Evolutionary conservation across 805 yeast genomes (phyloP), one percentile per base, ranked within the genome.

Genomic region (Candida namnaoensis): DNA sequence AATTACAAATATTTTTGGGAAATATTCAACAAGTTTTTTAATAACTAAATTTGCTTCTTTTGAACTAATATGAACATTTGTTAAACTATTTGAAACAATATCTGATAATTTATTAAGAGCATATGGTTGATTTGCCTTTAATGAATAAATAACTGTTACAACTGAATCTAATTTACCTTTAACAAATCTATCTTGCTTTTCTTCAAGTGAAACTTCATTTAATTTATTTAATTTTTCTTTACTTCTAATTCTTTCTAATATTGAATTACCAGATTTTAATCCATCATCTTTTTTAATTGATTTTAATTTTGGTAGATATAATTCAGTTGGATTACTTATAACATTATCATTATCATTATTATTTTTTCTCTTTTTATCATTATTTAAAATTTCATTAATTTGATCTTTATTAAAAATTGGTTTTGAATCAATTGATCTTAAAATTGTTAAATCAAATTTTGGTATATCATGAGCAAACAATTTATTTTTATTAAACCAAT

Each of bases 201-300:
- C 44, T 27, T 60, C 56, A 3, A 63, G 62, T 4, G 53, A 34
- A 0, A 47, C 23, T 6, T 40, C 34, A 14, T 45, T 44, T 1
- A 41, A 43, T 7, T 46, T 37, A 14, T 41, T 52, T 13, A 44
- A 48, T 19, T 51, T 48, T 42, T 71, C 73, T 47, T 64, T 68
- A 36, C 51, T 42, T 40, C 56, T 58, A 38, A 70, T 66, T 37
- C 75, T 53, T 36, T 71, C 70, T 11, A 70, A 44, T 6, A 71
- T 47, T 1, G 68, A 53, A 9, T 60, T 36, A 9, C 50, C 51
- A n/a, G n/a, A 7, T 38, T 39, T 8, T 38, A 32, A 1, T 43
- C 44, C 4, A 9, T 26, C 8, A 7, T 26, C 28, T 7, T 13
- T 19, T 52, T 63, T 12, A 9, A 9, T 11, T 30, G 12, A 9